Evolutionary conservation across 2,329 filamentous ascomycete genomes (phyloP), one percentile per base, ranked within the genome.

Genomic region (Fonsecaea monophora): DNA sequence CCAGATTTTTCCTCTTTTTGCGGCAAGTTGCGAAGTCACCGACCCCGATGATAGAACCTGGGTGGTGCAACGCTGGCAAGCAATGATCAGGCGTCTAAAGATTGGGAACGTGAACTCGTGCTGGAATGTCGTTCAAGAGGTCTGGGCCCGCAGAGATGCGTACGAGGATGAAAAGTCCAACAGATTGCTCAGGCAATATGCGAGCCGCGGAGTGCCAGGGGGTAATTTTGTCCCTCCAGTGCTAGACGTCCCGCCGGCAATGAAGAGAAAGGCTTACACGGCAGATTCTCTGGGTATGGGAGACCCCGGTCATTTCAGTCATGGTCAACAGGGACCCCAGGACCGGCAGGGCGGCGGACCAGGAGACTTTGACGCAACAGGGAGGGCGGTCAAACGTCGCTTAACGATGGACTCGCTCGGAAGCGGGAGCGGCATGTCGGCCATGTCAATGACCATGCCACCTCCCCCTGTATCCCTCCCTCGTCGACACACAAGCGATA

Each of bases 1-100:
- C 1, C 89, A 91, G 45, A 89, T 91, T 65, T 91, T 88, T 70
- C 89, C 89, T 1, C 82, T 92, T 1, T 82, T 90, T 69, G 87
- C 86, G 0, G 89, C 89, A 2, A 88, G 89, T 1, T 89, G 87
- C 70, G 89, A 91, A 76, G 85, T 85, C 8, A 80, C 83, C 30
- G 82, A 82, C 2, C 78, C 80, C 13, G 87, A 90, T 70, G 86
- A 90, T 71, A 80, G 89, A 12, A 78, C 84, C 35, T 91, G 88
- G 87, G 86, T 91, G 1, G 79, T 83, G 53, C 81, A 85, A 30
- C 82, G 89, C 38, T 92, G 89, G 89, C 77, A 78, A 4, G 79
- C 83, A 2, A 89, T 91, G 81, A 82, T 83, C 60, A 78, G 80
- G 21, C 82, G 89, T 34, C 85, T 91, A 79, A 87, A 86, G 76